phyloP scores from a whole-genome alignment of 805 yeast genomes.

The Monosporozyma siamensis region DNA sequence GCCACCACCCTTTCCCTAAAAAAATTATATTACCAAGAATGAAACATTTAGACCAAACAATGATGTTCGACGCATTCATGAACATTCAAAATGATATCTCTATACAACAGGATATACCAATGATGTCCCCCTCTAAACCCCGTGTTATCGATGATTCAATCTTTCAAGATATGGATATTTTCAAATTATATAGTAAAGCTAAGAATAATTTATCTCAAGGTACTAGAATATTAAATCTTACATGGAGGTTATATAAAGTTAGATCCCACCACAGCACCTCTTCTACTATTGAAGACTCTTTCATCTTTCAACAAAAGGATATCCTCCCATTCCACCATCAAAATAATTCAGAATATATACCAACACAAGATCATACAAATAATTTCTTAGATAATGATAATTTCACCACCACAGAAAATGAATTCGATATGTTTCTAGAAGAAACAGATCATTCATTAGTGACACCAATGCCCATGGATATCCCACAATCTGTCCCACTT shows the following conservation, averaged over 20 bases:
- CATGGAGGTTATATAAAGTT: slow-evolving; percentile 49
- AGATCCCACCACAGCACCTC: neutral
- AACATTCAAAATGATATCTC: neutral
- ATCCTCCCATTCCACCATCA: neutral
- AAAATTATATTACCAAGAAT: too few relatives aligned
- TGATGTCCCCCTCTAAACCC: too few relatives aligned
- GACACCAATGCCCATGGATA: neutral
- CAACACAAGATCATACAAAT: neutral
- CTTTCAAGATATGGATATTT: slow-evolving; percentile 29
- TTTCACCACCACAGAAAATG: neutral
- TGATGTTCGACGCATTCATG: neutral
- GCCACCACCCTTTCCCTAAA: neutral
- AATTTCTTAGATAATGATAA: slow-evolving; percentile 2
- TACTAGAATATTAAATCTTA: slow-evolving; percentile 70
- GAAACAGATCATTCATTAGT: neutral
- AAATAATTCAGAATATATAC: neutral
- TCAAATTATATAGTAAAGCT: slow-evolving; percentile 78
- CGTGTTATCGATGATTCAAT: too few relatives aligned
- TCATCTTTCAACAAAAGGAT: neutral
- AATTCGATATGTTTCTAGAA: neutral
- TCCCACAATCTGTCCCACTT: neutral
- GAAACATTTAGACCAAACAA: neutral
- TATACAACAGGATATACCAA: too few relatives aligned
- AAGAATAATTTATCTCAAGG: slow-evolving; percentile 65
- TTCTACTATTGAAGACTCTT: neutral